A percentile compares a stretch with the other conserved stretches of the same genome.
Evolutionary conservation across 176 grass and related monocot genomes (phyloP).

Genomic region (Coix lacrymajobi): DNA sequence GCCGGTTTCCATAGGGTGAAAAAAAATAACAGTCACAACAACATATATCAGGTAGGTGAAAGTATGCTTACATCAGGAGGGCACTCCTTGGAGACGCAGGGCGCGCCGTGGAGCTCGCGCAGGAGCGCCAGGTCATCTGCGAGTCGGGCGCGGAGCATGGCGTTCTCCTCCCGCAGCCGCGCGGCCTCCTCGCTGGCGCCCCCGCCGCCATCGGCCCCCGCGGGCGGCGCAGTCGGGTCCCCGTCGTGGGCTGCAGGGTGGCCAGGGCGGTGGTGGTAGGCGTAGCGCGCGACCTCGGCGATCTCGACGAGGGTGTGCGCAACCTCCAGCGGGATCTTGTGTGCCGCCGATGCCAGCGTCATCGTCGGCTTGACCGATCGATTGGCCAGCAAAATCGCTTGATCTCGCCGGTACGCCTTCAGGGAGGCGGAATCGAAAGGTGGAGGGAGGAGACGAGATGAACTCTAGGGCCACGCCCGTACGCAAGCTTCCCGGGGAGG

Average conservation of each 20-base stretch:
- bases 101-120: constrained; percentile 53
- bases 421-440: neutral
- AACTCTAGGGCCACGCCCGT: constrained; percentile 27
- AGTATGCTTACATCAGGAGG: constrained; percentile 66
- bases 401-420: neutral
- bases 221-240: neutral
- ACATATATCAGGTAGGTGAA: neutral
- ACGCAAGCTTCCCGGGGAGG: constrained; percentile 13
- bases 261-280: constrained; percentile 55
- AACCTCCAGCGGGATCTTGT: constrained; percentile 67
- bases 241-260: constrained; percentile 4
- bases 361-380: constrained; percentile 9
- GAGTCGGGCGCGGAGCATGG: constrained; percentile 58
- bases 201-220: neutral
- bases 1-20: neutral
- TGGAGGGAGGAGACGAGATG: neutral
- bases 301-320: constrained; percentile 77
- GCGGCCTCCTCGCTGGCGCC: constrained; percentile 26
- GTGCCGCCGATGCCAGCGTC: constrained; percentile 29
- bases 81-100: constrained; percentile 59
- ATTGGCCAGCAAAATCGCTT: neutral
- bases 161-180: constrained; percentile 59
- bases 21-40: neutral
- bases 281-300: constrained; percentile 68
- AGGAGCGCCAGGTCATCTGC: constrained; percentile 64